Base-by-base conservation (phyloP, 345 rosid species). In the Toxicodendron radicans region DNA sequence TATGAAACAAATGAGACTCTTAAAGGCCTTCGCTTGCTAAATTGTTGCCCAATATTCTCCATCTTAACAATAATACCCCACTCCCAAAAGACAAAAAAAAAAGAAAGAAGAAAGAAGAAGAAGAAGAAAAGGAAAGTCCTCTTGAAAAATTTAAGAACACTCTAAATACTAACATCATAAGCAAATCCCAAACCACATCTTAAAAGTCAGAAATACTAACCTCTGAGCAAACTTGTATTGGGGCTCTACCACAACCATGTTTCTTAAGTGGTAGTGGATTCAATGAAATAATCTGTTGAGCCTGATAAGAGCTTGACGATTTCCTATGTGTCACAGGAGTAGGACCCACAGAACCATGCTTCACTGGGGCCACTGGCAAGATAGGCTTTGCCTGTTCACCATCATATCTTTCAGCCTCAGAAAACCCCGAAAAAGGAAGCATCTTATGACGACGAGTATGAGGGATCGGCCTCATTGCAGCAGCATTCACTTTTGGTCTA, bases 241-340 rank as follows among this genome's bases (percentile, higher is more conserved):
- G 97, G 48, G 97, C 86, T 88, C 99, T 89, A 43, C 92, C 95
- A 85, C 99, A 96, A 52, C 97, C 97, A 75, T 96, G 99, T 82
- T 96, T 96, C 85, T 92, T 96, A 57, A 96, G 84, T 72, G 99
- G 98, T 53, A 93, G 76, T 58, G 99, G 99, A 76, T 96, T 96
- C 72, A 96, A 73, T 59, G 99, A 89, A 48, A 96, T 86, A 69
- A 96, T 84, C 82, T 96, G 99, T 72, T 93, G 97, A 68, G 95
- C 88, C 86, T 90, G 98, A 75, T 84, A 87, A 27, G 97, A 93
- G 77, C 90, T 91, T 2, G 95, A 85, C 27, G 92, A 84, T 86
- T 91, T 96, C 73, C 98, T 85, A 74, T 90, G 92, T 7, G 91
- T 58, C 23, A 73, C 83, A 1, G 95, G 95, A 65, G 88, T 77